Evolutionary conservation across 768 basidiomycete genomes (phyloP).

Genomic region (Termitomyces sp.): DNA sequence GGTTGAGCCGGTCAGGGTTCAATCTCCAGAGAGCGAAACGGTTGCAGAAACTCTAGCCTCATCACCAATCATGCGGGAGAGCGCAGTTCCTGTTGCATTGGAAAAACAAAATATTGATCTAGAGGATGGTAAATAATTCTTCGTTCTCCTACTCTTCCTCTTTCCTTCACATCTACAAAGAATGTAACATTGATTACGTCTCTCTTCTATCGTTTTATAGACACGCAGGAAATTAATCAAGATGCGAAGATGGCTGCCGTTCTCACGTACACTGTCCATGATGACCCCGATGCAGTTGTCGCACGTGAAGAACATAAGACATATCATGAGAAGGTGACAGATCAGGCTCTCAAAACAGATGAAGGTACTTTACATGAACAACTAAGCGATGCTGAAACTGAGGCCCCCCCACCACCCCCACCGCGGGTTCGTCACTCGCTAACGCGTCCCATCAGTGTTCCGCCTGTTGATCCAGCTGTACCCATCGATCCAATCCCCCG

Average conservation of each 20-base stretch:
- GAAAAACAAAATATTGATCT: slow-evolving; percentile 6
- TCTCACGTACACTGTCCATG: slow-evolving; percentile 11
- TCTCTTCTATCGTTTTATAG: slow-evolving; percentile 11
- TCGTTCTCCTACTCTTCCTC: slow-evolving; percentile 16
- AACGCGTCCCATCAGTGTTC: slow-evolving; percentile 10
- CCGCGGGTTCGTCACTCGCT: slow-evolving; percentile 11
- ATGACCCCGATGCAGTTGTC: slow-evolving; percentile 5
- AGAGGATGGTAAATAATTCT: slow-evolving; percentile 23
- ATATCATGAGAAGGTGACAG: slow-evolving; percentile 2
- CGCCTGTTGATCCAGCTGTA: slow-evolving; percentile 7
- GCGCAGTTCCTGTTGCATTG: not conserved
- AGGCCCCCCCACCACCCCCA: slow-evolving; percentile 13
- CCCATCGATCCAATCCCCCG: slow-evolving; percentile 5
- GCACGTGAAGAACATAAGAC: slow-evolving; percentile 10
- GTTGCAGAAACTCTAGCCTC: not conserved
- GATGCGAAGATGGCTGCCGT: not conserved
- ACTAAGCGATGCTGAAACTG: slow-evolving; percentile 5
- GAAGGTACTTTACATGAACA: slow-evolving; percentile 2
- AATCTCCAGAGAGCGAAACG: not conserved
- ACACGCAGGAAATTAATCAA: slow-evolving; percentile 10
- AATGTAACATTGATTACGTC: slow-evolving; percentile 27
- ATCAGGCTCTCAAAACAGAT: not conserved
- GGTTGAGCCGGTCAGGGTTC: not conserved
- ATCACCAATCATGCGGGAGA: slow-evolving; percentile 2
- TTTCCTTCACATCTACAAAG: slow-evolving; percentile 12